Conservation (phyloP, 139 green algal genomes). For the Chlamydomonas incerta region DNA sequence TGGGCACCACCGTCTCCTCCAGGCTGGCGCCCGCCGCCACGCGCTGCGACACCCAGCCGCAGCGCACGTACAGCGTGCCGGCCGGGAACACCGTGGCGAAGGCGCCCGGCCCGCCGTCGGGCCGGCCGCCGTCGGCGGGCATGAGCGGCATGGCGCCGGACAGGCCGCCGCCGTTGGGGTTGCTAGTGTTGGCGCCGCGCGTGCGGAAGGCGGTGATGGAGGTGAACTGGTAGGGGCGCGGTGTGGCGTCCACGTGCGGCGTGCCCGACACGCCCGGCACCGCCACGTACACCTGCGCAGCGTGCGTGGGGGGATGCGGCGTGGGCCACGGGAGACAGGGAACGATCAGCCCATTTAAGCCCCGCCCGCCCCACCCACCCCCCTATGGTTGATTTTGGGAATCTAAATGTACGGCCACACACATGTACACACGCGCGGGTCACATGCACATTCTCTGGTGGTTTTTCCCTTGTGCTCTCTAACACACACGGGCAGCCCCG, state of each 20-base stretch:
- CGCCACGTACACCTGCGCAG: conserved; percentile 44
- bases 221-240: conserved; percentile 60
- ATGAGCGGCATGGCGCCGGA: conserved; percentile 6
- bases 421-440: too few relatives aligned
- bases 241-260: conserved; percentile 58
- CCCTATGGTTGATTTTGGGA: too few relatives aligned
- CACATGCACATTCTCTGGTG: too few relatives aligned
- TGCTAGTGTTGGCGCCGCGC: not conserved
- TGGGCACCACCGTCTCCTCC: conserved; percentile 12
- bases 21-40: conserved; percentile 14
- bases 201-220: conserved; percentile 42
- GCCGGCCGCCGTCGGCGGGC: not conserved
- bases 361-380: too few relatives aligned
- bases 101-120: too few relatives aligned
- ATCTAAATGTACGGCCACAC: too few relatives aligned
- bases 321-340: too few relatives aligned
- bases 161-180: too few relatives aligned
- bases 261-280: conserved; percentile 59
- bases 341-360: too few relatives aligned
- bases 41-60: conserved; percentile 62
- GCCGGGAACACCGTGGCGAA: conserved; percentile 52
- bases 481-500: not conserved
- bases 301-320: too few relatives aligned
- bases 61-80: conserved; percentile 61
- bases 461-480: too few relatives aligned